Percentiles rank a stretch among this genome's conserved stretches.
phyloP scores from a whole-genome alignment of 306 rosid genomes.

The Sphenostylis stenocarpa region DNA sequence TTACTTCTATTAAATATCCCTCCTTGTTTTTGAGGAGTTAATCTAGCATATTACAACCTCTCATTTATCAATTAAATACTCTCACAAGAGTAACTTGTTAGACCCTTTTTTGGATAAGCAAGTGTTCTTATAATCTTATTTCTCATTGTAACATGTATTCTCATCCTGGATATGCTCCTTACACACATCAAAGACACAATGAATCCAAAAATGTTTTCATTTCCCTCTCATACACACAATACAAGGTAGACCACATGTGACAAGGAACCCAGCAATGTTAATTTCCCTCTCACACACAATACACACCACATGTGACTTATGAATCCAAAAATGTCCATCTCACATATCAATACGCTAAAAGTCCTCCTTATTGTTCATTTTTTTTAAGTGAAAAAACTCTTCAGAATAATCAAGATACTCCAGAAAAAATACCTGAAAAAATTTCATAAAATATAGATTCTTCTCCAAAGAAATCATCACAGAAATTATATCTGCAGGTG shows the following conservation, averaged over 20 bases:
- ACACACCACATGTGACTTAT: background rate
- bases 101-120: background rate
- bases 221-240: background rate
- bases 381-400: background rate
- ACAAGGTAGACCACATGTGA: background rate
- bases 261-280: constrained; percentile 14
- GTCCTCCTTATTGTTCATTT: background rate
- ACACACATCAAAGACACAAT: background rate
- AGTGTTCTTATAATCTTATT: background rate
- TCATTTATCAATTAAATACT: background rate
- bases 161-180: background rate
- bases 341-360: constrained; percentile 15
- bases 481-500: constrained; percentile 74
- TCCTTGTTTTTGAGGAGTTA: background rate
- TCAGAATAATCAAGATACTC: constrained; percentile 11
- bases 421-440: constrained; percentile 60
- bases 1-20: too few relatives aligned
- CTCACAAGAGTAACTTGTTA: background rate
- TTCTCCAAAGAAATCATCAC: constrained; percentile 81
- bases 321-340: constrained; percentile 23
- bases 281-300: background rate
- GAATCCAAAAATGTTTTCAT: constrained; percentile 15
- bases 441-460: constrained; percentile 70
- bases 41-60: background rate
- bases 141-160: background rate